Evolutionary conservation across 1,284 basidiomycete species (phyloP).

Genomic region (Cystobasidium sp.): DNA sequence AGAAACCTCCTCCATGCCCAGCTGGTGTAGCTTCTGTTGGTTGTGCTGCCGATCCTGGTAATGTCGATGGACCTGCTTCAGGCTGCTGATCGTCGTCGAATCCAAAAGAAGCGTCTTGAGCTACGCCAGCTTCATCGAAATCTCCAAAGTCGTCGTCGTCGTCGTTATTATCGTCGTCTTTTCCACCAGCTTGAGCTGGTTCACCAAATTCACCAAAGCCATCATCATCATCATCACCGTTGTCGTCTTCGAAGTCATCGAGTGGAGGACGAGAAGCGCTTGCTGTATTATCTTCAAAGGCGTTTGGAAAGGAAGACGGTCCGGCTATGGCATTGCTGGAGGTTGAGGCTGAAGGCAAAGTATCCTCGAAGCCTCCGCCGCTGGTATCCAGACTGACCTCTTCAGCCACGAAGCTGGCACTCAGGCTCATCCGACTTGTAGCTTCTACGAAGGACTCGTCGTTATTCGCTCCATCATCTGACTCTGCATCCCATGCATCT

Average conservation of each 20-base stretch:
- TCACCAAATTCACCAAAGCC: constrained; percentile 37
- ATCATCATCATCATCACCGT: constrained; percentile 29
- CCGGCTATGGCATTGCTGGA: constrained; percentile 1
- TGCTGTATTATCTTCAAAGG: not conserved
- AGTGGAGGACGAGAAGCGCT: constrained; percentile 1
- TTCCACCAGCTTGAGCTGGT: not conserved
- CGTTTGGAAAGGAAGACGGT: not conserved
- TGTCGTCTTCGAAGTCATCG: constrained; percentile 23
- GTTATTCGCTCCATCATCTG: constrained; percentile 8
- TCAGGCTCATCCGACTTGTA: constrained; percentile 39
- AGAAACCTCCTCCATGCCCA: not conserved
- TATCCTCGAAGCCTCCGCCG: not conserved
- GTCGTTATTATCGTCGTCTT: constrained; percentile 12
- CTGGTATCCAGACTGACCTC: not conserved
- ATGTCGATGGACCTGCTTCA: constrained; percentile 1
- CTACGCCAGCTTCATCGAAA: constrained; percentile 38
- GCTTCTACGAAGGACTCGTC: constrained; percentile 33
- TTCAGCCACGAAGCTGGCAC: constrained; percentile 10
- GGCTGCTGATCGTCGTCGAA: constrained; percentile 4
- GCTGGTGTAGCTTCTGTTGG: not conserved
- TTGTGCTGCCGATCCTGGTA: not conserved
- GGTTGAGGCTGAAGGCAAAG: not conserved
- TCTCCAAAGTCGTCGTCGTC: constrained; percentile 43
- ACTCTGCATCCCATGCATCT: constrained; percentile 26
- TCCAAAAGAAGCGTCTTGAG: not conserved